Evolutionary conservation across 371 early-diverging fungal species (phyloP), one percentile per base, ranked within the genome.

Genomic region (Rhizopus delemar): DNA sequence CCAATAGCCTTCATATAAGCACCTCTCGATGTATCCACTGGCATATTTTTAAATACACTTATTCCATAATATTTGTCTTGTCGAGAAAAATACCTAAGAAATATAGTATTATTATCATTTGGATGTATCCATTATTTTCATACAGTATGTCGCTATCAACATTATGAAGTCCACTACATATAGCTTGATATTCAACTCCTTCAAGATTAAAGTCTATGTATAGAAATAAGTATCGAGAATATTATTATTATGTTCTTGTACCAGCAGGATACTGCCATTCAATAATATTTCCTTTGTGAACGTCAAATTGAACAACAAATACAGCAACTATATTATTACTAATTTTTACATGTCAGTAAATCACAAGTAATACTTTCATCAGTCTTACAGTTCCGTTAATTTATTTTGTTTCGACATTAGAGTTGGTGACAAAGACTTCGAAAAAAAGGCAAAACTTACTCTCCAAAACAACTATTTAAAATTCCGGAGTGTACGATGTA

Each of bases 161-260:
- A 33, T 59, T 68, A 64, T 86, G 87, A 41, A 84, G 68, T 22
- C 87, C 87, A 62, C 87, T 86, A 36, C 83, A 80, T 6, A 86
- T 77, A 6, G 84, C 77, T 52, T 84, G 78, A 57, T 76, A 86
- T 66, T 86, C 87, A 1, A 85, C 66, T 0, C 83, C 84, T 35
- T 60, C 43, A 15, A 86, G 63, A 49, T 81, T 75, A 35, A 78
- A 51, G 34, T 81, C 86, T 86, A 32, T 31, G 16, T 13, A 11
- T 4, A 5, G 28, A 34, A 22, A 29, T 41, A 53, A 57, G 29
- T 50, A 41, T 28, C 31, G 28, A 15, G 8, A 12, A 41, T 31
- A 1, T 28, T 16, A 5, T 28, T 45, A 31, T 6, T 6, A 38
- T 13, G 39, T 53, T 28, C 48, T 33, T 35, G 49, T 62, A 77